Evolutionary conservation across 208 protist genomes (phyloP).

Genomic region (Herpetomonas tarakana): DNA sequence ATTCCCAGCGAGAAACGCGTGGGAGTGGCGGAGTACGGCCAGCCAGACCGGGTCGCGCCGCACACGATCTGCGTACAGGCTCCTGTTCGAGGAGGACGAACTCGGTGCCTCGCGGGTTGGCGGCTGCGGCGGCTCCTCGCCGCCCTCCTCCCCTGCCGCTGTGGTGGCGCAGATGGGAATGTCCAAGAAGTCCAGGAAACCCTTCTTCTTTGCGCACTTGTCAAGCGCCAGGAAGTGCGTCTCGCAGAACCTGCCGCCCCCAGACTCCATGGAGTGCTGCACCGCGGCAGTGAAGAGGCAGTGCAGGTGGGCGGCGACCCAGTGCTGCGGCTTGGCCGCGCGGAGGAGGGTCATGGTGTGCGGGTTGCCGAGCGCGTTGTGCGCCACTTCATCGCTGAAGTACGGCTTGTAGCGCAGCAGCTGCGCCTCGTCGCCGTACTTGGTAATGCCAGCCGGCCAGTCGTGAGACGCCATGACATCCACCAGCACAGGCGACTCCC

Average conservation of each 20-base stretch:
- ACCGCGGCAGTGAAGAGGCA: slow-evolving; percentile 84
- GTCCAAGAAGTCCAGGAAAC: slow-evolving; percentile 82
- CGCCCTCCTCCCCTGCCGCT: background rate
- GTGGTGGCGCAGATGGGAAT: slow-evolving; percentile 20
- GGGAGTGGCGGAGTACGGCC: slow-evolving; percentile 47
- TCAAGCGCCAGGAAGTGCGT: slow-evolving; percentile 86
- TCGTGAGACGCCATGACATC: slow-evolving; percentile 90
- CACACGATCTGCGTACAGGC: slow-evolving; percentile 26
- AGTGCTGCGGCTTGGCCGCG: slow-evolving; percentile 53
- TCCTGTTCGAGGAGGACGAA: background rate
- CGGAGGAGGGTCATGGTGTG: slow-evolving; percentile 69
- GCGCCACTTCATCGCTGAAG: slow-evolving; percentile 83
- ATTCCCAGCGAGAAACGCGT: slow-evolving; percentile 41
- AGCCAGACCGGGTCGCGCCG: slow-evolving; percentile 66
- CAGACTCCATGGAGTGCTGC: slow-evolving; percentile 16
- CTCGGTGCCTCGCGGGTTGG: background rate
- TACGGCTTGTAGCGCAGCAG: slow-evolving; percentile 83
- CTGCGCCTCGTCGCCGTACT: slow-evolving; percentile 74
- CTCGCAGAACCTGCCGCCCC: background rate
- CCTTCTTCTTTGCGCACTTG: slow-evolving; percentile 76
- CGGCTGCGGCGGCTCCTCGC: background rate
- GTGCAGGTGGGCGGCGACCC: slow-evolving; percentile 88
- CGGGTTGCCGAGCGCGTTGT: slow-evolving; percentile 78
- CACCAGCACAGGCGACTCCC: slow-evolving; percentile 16
- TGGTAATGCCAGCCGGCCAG: slow-evolving; percentile 88